phyloP scores from a whole-genome alignment of 2,329 filamentous ascomycete species.

The Exophiala sideris region DNA sequence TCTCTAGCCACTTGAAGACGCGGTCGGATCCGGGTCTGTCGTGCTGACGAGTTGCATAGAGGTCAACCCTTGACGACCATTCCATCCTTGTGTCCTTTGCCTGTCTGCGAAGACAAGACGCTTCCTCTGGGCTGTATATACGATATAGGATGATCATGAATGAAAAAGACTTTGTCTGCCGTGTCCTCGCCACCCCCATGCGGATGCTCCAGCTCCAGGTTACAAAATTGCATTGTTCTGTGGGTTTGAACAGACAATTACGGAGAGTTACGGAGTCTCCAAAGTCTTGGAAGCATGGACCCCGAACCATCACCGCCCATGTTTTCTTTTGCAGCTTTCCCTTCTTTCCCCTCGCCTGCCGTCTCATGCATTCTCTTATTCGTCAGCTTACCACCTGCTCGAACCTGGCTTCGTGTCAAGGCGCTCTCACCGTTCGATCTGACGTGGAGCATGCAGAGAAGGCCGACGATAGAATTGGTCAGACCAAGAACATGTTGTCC shows the following conservation, averaged over 20 bases:
- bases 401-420: background rate
- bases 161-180: background rate
- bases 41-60: too few relatives aligned
- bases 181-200: background rate
- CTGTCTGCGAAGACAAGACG: too few relatives aligned
- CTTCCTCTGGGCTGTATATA: too few relatives aligned
- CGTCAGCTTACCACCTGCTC: conserved; percentile 18
- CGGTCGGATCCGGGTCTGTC: too few relatives aligned
- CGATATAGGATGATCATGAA: too few relatives aligned
- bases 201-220: background rate
- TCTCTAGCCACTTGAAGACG: too few relatives aligned
- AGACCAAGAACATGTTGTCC: background rate
- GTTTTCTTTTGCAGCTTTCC: conserved; percentile 4
- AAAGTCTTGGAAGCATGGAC: conserved; percentile 4
- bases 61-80: too few relatives aligned
- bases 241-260: background rate
- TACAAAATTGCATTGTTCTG: background rate
- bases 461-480: conserved; percentile 5
- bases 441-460: conserved; percentile 4
- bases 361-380: conserved; percentile 6
- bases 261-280: conserved; percentile 24
- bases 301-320: conserved; percentile 18
- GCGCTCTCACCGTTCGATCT: conserved; percentile 1
- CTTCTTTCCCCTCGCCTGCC: background rate
- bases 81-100: too few relatives aligned